Conservation (phyloP, 2,329 filamentous ascomycete species). For the Periconia sp. region DNA sequence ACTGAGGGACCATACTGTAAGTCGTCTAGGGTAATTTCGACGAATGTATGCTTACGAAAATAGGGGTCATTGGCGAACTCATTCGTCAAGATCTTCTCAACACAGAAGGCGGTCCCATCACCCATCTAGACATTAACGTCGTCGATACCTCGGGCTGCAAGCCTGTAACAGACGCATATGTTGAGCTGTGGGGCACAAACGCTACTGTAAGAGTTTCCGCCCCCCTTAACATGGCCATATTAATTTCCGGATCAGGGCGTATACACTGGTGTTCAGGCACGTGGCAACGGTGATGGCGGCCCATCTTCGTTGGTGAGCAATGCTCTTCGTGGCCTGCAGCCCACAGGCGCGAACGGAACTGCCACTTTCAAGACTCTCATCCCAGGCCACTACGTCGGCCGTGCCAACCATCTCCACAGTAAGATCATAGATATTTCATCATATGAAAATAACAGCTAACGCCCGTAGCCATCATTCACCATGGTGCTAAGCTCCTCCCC, state of each 20-base stretch:
- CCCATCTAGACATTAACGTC: slow-evolving; percentile 61
- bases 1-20: slow-evolving; percentile 45
- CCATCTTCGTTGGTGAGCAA: slow-evolving; percentile 33
- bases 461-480: slow-evolving; percentile 41
- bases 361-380: slow-evolving; percentile 57
- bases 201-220: slow-evolving; percentile 21
- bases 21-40: background rate
- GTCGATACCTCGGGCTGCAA: slow-evolving; percentile 61
- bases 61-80: slow-evolving; percentile 57
- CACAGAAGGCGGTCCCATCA: slow-evolving; percentile 55
- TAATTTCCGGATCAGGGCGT: slow-evolving; percentile 43
- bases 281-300: slow-evolving; percentile 39
- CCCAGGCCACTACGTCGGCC: slow-evolving; percentile 49
- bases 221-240: background rate
- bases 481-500: slow-evolving; percentile 46
- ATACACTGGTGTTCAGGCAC: slow-evolving; percentile 55
- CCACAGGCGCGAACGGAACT: slow-evolving; percentile 55
- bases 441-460: slow-evolving; percentile 2
- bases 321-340: slow-evolving; percentile 57
- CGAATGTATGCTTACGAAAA: background rate
- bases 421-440: slow-evolving; percentile 3
- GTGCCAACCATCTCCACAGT: slow-evolving; percentile 43
- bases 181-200: slow-evolving; percentile 58
- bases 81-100: slow-evolving; percentile 58
- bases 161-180: slow-evolving; percentile 55